phyloP scores from a whole-genome alignment of 495 filamentous ascomycete genomes.

The Saxophila tyrrhenica region DNA sequence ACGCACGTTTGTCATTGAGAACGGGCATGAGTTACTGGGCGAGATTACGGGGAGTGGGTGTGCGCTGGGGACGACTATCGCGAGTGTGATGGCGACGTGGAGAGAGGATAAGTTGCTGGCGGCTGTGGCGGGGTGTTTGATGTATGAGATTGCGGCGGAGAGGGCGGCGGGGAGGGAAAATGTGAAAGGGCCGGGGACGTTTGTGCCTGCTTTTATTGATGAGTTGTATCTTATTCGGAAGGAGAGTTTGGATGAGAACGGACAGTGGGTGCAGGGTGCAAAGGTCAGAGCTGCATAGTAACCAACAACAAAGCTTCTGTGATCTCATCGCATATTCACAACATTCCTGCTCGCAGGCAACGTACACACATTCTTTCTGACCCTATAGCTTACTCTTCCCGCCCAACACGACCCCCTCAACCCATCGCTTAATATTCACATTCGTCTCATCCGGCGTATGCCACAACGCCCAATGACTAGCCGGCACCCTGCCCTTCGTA shows the following conservation, averaged over 20 bases:
- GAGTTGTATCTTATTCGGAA: conserved; percentile 38
- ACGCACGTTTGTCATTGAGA: conserved; percentile 52
- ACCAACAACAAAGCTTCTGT: no score
- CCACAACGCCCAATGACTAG: conserved; percentile 33
- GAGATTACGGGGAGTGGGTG: conserved; percentile 83
- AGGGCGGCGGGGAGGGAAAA: conserved; percentile 49
- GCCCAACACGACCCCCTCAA: conserved; percentile 27
- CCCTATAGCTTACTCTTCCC: conserved; percentile 28
- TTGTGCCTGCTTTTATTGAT: conserved; percentile 78
- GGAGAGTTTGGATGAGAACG: conserved; percentile 37
- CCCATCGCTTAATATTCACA: conserved; percentile 29
- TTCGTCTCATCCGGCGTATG: conserved; percentile 31
- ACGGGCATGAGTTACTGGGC: conserved; percentile 70
- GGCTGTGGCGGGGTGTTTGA: conserved; percentile 58
- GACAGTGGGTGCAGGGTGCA: conserved; percentile 37
- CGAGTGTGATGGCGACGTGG: conserved; percentile 54
- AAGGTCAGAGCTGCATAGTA: conserved; percentile 36
- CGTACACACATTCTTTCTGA: no score
- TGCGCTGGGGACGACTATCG: conserved; percentile 69
- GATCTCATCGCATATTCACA: no score
- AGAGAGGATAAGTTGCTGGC: conserved; percentile 53
- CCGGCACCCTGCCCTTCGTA: conserved; percentile 31
- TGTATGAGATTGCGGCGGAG: conserved; percentile 82
- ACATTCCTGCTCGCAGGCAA: no score
- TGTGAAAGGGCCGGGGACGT: conserved; percentile 73